Base-by-base conservation (phyloP, 208 protist genomes). In the Herpetomonas muscarum region DNA sequence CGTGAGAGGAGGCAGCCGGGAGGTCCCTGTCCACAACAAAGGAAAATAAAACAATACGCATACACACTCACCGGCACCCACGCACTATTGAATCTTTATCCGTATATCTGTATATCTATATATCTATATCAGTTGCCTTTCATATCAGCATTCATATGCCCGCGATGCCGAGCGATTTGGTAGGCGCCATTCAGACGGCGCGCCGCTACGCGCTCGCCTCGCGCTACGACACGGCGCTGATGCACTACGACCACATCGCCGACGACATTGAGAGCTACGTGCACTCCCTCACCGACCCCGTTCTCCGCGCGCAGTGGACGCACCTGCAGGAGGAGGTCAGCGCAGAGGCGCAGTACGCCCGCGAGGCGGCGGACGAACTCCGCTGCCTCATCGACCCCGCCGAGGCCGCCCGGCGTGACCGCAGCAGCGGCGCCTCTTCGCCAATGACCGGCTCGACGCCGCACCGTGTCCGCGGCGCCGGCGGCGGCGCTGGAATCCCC, bases 141-240 rank as follows among this genome's bases (percentile, higher is more conserved):
- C n/a, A n/a, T n/a, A n/a, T n/a, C n/a, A n/a, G n/a, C 19, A 29
- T 25, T 31, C 31, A 25, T 28, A 66, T 74, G n/a, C 39, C 31
- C 29, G 41, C 39, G 32, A 42, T 47, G 15, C 4, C 68, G 5
- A 29, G 9, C 1, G 70, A 74, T 19, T 76, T 85, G 13, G 71
- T 56, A 19, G 70, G 80, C 44, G 71, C 73, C 10, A 48, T 88
- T 3, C 67, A 81, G 1, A 42, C 66, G 22, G 87, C 87, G 19
- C 83, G 84, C 22, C 59, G 62, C 19, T 88, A 79, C 63, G 75
- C 82, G 5, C 57, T 94, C 22, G 55, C 74, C 19, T 87, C 74
- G 12, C 58, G 85, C 53, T 94, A 94, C 64, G 80, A 88, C 13
- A 56, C 73, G 0, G 84, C 87, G 0, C 41, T 86, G 0, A 61